Percentiles rank a stretch among this genome's conserved stretches.
These are phyloP conservation scores for Botryosphaeria dothidea DNA, from an alignment of 2,329 filamentous ascomycete species.

Conservation along the genomic window DNA sequence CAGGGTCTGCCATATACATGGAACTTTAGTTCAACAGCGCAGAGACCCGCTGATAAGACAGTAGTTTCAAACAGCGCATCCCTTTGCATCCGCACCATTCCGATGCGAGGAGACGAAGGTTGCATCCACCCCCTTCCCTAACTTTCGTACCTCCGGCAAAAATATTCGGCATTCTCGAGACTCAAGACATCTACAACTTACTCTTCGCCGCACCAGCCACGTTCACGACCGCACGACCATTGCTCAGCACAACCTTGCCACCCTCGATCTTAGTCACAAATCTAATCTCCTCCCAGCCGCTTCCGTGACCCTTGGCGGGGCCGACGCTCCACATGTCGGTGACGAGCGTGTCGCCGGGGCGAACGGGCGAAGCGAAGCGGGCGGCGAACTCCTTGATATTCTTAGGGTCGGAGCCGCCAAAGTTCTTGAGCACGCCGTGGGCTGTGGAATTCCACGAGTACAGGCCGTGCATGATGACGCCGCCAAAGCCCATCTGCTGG, in stretches of 20 bases:
- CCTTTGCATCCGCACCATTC: neutral
- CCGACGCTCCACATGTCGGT: conserved; percentile 82
- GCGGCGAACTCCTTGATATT: conserved; percentile 90
- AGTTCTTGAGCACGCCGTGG: conserved; percentile 69
- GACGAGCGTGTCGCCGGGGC: conserved; percentile 78
- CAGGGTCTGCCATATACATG: neutral
- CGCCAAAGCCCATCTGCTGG: conserved; percentile 86
- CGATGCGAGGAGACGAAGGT: neutral
- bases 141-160: no score
- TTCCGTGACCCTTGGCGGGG: conserved; percentile 58
- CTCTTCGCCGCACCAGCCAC: conserved; percentile 45
- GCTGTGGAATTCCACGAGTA: conserved; percentile 82
- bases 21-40: neutral
- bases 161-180: no score
- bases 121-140: no score
- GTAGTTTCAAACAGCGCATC: no score
- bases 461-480: conserved; percentile 84
- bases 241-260: conserved; percentile 83
- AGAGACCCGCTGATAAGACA: neutral
- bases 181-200: conserved; percentile 33
- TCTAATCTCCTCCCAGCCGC: conserved; percentile 74
- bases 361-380: conserved; percentile 81
- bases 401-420: conserved; percentile 75
- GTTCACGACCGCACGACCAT: conserved; percentile 79
- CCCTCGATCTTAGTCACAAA: conserved; percentile 77